phyloP scores from a whole-genome alignment of 1,284 basidiomycete species.

The Coniferiporia weirii region DNA sequence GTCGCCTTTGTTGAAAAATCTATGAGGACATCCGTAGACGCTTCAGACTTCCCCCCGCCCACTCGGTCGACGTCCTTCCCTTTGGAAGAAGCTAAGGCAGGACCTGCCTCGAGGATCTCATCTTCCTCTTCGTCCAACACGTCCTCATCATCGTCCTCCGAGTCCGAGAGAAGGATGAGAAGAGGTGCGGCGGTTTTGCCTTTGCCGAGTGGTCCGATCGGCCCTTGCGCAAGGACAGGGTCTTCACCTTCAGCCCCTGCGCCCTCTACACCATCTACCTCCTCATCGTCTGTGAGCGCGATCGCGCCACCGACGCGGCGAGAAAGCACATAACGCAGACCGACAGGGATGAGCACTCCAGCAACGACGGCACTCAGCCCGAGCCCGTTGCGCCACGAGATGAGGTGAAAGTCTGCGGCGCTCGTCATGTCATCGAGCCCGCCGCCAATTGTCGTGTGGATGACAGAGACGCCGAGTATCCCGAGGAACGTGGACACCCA shows the following conservation, averaged over 20 bases:
- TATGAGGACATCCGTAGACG: not conserved
- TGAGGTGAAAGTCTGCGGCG: constrained; percentile 86
- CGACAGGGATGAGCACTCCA: constrained; percentile 90
- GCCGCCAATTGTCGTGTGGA: constrained; percentile 93
- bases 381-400: constrained; percentile 85
- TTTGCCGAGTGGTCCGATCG: constrained; percentile 2
- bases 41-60: not conserved
- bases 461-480: constrained; percentile 87
- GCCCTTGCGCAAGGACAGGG: constrained; percentile 15
- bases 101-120: constrained; percentile 35
- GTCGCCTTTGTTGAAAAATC: not conserved
- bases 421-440: constrained; percentile 94
- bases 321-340: constrained; percentile 72
- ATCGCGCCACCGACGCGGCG: constrained; percentile 32
- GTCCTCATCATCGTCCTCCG: constrained; percentile 27
- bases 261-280: constrained; percentile 33
- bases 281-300: constrained; percentile 45
- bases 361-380: constrained; percentile 78
- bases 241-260: constrained; percentile 3
- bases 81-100: constrained; percentile 3
- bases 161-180: constrained; percentile 21
- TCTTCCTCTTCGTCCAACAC: constrained; percentile 38
- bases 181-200: constrained; percentile 12
- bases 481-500: constrained; percentile 91
- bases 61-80: not conserved